phyloP scores from a whole-genome alignment of 306 rosid species.

The Inga leiocalycina region DNA sequence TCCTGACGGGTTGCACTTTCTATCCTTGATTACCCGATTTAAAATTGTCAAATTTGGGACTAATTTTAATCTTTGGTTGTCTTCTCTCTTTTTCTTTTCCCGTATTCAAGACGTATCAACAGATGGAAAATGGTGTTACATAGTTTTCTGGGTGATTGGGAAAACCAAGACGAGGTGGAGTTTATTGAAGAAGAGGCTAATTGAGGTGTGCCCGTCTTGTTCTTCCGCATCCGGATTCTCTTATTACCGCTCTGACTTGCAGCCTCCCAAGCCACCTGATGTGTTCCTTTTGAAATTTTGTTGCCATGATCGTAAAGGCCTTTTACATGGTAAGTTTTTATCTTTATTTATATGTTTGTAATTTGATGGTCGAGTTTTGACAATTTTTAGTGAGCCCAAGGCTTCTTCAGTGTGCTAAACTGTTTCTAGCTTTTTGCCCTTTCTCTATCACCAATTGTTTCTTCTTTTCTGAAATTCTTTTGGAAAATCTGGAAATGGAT shows the following conservation, averaged over 20 bases:
- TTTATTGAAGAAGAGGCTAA: constrained; percentile 78
- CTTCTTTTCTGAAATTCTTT: not conserved
- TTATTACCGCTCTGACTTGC: constrained; percentile 63
- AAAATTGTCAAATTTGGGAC: constrained; percentile 18
- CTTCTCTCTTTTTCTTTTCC: not conserved
- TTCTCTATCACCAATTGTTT: not conserved
- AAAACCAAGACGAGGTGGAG: constrained; percentile 77
- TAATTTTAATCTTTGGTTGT: not conserved
- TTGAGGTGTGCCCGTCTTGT: constrained; percentile 85
- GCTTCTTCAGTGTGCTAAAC: not conserved
- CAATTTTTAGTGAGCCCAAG: not conserved
- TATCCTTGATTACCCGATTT: constrained; percentile 11
- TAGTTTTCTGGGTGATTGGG: constrained; percentile 89
- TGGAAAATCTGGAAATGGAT: not conserved
- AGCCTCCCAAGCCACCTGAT: constrained; percentile 71
- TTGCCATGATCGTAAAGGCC: constrained; percentile 77
- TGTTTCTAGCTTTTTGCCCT: not conserved
- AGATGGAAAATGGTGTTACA: constrained; percentile 96
- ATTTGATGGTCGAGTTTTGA: constrained; percentile 6
- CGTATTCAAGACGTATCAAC: constrained; percentile 77
- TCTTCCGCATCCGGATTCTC: constrained; percentile 85
- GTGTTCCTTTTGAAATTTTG: constrained; percentile 80
- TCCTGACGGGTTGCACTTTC: constrained; percentile 19
- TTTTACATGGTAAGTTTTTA: constrained; percentile 72
- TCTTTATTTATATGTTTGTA: constrained; percentile 6